Evolutionary conservation across 345 rosid genomes (phyloP).

Genomic region (Arabis alpina): DNA sequence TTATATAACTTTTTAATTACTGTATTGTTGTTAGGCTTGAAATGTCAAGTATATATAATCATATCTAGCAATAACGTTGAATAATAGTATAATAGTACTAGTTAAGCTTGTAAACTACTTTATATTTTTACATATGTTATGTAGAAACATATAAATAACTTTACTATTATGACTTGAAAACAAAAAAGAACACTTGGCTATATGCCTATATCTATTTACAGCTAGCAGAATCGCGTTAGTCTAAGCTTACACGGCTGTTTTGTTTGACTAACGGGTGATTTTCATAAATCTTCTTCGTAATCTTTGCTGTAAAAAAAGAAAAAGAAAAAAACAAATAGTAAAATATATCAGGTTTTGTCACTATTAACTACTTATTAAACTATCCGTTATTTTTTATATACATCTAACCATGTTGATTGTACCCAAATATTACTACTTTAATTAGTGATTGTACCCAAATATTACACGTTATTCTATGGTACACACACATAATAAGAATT

Average conservation of each 20-base stretch:
- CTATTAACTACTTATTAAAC: conserved; percentile 33
- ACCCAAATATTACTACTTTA: conserved; percentile 8
- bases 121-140: not conserved
- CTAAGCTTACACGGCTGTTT: conserved; percentile 43
- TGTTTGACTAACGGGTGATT: conserved; percentile 39
- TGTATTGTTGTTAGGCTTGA: not conserved
- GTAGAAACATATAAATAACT: conserved; percentile 1
- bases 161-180: not conserved
- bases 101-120: conserved; percentile 17
- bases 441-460: conserved; percentile 21
- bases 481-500: conserved; percentile 44
- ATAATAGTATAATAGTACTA: not conserved
- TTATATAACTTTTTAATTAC: not conserved
- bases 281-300: conserved; percentile 31
- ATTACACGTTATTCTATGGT: conserved; percentile 36
- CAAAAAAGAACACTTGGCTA: no score
- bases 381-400: conserved; percentile 4
- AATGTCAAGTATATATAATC: not conserved
- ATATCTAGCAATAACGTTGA: not conserved
- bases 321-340: not conserved
- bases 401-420: conserved; percentile 21
- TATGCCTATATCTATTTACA: no score
- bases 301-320: conserved; percentile 43
- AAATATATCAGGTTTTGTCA: conserved; percentile 32
- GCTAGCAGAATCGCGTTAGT: conserved; percentile 10